Evolutionary conservation across 148 eudicot genomes (phyloP).

Genomic region (Chenopodium formosanum): DNA sequence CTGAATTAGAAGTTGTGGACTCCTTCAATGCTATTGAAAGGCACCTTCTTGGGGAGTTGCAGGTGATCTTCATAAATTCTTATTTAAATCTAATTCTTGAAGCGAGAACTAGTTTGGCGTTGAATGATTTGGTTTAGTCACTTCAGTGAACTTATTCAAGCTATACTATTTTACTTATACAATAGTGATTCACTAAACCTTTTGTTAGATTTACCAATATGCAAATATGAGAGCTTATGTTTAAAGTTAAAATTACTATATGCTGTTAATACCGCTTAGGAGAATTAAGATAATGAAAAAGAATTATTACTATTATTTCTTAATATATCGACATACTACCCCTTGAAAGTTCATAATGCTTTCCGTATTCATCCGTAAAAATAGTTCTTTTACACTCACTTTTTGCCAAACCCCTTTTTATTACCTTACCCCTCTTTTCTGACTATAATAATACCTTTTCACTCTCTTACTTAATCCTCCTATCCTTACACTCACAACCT

Average conservation of each 20-base stretch:
- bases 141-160: not conserved
- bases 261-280: no score
- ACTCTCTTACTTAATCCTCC: no score
- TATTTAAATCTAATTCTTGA: not conserved
- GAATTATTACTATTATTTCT: no score
- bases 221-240: not conserved
- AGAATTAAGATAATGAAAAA: no score
- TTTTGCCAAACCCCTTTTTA: no score
- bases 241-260: not conserved
- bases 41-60: conserved; percentile 73
- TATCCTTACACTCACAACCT: no score
- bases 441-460: no score
- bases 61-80: conserved; percentile 41
- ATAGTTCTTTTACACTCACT: no score
- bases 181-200: not conserved
- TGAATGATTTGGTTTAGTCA: not conserved
- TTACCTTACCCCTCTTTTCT: no score
- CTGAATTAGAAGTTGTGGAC: conserved; percentile 83
- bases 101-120: not conserved
- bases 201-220: not conserved
- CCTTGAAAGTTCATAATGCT: no score
- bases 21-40: conserved; percentile 87
- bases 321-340: no score
- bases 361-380: no score
- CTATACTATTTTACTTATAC: not conserved